Percentiles rank a stretch among this genome's conserved stretches.
These are phyloP conservation scores for Phytophthora litchii DNA, from an alignment of 352 stramenopile genomes.

Conservation along the genomic window DNA sequence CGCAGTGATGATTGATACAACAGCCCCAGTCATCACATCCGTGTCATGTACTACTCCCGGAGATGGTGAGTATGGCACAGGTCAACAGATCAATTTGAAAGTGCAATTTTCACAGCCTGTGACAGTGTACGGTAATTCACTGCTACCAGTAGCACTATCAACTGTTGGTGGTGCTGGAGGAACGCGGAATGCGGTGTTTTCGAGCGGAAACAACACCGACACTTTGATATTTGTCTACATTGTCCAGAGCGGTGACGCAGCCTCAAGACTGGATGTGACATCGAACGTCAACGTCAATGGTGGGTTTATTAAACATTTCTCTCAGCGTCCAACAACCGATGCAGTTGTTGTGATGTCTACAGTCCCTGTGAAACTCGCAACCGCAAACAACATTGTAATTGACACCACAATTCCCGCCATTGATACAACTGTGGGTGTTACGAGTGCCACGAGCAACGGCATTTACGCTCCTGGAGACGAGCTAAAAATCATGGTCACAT, in stretches of 20 bases:
- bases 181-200: slow-evolving; percentile 49
- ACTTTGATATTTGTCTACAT: slow-evolving; percentile 74
- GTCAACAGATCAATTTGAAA: slow-evolving; percentile 63
- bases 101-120: slow-evolving; percentile 71
- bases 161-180: slow-evolving; percentile 43
- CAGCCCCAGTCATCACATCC: slow-evolving; percentile 58
- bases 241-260: slow-evolving; percentile 61
- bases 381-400: slow-evolving; percentile 63
- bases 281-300: slow-evolving; percentile 62
- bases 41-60: slow-evolving; percentile 57
- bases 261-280: slow-evolving; percentile 56
- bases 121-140: slow-evolving; percentile 62
- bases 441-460: slow-evolving; percentile 47
- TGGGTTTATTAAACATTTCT: slow-evolving; percentile 76
- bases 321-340: slow-evolving; percentile 69
- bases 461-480: slow-evolving; percentile 75
- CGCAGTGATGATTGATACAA: slow-evolving; percentile 73
- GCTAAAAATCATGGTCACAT: slow-evolving; percentile 68
- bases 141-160: slow-evolving; percentile 54
- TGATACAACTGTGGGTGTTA: slow-evolving; percentile 65
- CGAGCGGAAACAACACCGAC: slow-evolving; percentile 72
- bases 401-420: slow-evolving; percentile 64
- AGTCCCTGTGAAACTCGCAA: slow-evolving; percentile 54
- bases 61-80: slow-evolving; percentile 70
- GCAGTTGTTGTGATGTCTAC: slow-evolving; percentile 50